Evolutionary conservation across 169 alveolate genomes (phyloP), one percentile per base, ranked within the genome.

Genomic region (Plasmodium coatneyi): DNA sequence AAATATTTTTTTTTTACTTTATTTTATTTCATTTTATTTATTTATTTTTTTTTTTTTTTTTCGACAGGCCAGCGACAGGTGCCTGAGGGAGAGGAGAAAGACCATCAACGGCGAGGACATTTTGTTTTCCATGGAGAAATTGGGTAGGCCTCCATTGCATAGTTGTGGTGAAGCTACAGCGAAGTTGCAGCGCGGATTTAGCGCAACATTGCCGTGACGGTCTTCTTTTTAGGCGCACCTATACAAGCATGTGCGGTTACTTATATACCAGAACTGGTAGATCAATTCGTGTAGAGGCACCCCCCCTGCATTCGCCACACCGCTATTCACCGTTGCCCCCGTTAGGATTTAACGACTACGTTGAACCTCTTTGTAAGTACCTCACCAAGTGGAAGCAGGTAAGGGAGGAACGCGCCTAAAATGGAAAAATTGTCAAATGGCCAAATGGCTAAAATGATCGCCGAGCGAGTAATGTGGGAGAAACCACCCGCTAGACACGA

Each of bases 31-130:
- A 14, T n/a, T 36, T 74, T 16, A 46, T 82, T 82, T 32, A 16
- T 84, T 28, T 5, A 39, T 4, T 36, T n/a, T 46, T 12, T 5
- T 30, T 71, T 25, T 72, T 22, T 78, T 12, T 70, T 80, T 2
- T 54, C 14, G 46, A 10, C 81, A 94, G 98, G 99, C 99, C 7
- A 97, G 99, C 92, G 99, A 98, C 49, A 97, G 96, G 82, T 98
- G 99, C 92, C 87, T 95, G 36, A 93, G 94, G 56, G 99, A 98
- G 86, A 96, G 97, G 81, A 95, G 99, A 76, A 98, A 98, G 92
- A 98, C 99, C 16, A 97, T 98, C 32, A 98, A 97, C 92, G 99
- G 99, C 32, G 99, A 98, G 76, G 99, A 98, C 93, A 94, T 98
- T 25, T 82, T 98, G 19, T 92, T 95, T 95, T 98, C 99, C 10